Conservation (phyloP, 768 basidiomycete species). For the Piloderma croceum region DNA sequence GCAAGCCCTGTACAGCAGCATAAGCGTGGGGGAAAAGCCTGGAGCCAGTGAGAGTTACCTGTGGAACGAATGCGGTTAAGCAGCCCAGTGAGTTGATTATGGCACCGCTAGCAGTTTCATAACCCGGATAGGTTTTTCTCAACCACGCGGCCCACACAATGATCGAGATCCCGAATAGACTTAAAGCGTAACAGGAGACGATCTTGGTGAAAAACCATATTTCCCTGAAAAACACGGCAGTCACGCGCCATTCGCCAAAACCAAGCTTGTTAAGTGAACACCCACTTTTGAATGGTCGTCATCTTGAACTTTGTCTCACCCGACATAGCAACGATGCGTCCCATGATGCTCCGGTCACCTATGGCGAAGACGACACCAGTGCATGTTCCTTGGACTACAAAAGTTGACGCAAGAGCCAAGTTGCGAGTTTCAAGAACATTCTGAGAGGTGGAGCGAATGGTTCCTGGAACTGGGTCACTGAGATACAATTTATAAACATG, state of each 20-base stretch:
- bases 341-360: slow-evolving; percentile 43
- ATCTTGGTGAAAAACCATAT: slow-evolving; percentile 50
- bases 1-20: slow-evolving; percentile 25
- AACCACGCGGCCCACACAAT: slow-evolving; percentile 41
- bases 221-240: no score
- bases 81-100: slow-evolving; percentile 37
- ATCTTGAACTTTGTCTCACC: slow-evolving; percentile 40
- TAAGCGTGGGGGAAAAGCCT: neutral
- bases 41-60: slow-evolving; percentile 20
- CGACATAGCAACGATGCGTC: slow-evolving; percentile 51
- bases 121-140: slow-evolving; percentile 26
- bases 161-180: slow-evolving; percentile 36
- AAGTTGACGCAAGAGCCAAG: slow-evolving; percentile 43
- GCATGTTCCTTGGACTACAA: slow-evolving; percentile 37
- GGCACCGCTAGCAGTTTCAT: slow-evolving; percentile 27
- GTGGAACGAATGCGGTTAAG: slow-evolving; percentile 37
- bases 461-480: slow-evolving; percentile 40
- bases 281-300: slow-evolving; percentile 40
- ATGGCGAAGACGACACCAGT: slow-evolving; percentile 38
- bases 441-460: slow-evolving; percentile 40
- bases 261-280: no score
- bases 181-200: slow-evolving; percentile 37
- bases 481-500: no score
- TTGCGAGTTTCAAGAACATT: slow-evolving; percentile 44
- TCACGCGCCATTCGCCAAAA: no score